phyloP scores from a whole-genome alignment of 768 basidiomycete species.

The Mycena venus region DNA sequence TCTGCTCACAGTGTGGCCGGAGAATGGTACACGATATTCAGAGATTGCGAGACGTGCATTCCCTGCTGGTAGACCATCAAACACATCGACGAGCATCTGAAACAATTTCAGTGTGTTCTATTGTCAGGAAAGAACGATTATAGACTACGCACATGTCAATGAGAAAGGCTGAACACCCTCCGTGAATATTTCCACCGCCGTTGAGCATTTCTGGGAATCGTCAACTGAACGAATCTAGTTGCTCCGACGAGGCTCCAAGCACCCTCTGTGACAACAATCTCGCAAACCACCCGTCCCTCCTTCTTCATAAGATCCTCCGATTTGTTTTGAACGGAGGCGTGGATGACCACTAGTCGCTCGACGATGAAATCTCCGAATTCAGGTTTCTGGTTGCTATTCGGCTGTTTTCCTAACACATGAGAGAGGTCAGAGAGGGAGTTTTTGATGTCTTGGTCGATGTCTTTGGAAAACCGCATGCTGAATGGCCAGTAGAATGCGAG shows the following conservation, averaged over 20 bases:
- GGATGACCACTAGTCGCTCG: conserved; percentile 48
- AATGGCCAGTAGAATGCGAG: not conserved
- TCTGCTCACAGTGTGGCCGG: conserved; percentile 66
- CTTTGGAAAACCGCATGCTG: conserved; percentile 32
- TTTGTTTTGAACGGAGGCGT: conserved; percentile 58
- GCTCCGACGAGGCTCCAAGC: conserved; percentile 1
- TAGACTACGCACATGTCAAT: conserved; percentile 61
- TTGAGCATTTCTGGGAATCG: conserved; percentile 68
- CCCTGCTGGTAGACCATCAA: conserved; percentile 44
- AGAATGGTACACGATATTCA: conserved; percentile 68
- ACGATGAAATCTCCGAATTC: conserved; percentile 31
- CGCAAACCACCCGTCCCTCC: conserved; percentile 62
- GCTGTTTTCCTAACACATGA: not conserved
- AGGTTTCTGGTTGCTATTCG: not conserved
- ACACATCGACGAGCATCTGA: conserved; percentile 66
- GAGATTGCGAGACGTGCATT: conserved; percentile 61
- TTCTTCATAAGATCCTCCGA: conserved; percentile 57
- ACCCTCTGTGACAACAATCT: conserved; percentile 61
- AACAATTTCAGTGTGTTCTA: not conserved
- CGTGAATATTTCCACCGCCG: conserved; percentile 60
- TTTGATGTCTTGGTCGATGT: conserved; percentile 41
- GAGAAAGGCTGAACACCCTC: conserved; percentile 67
- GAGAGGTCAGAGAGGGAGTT: conserved; percentile 34
- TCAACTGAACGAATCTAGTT: not conserved
- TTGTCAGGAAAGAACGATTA: not conserved